These are phyloP conservation scores for Globisporangium ultimum DNA, from an alignment of 352 stramenopile genomes.

Conservation along the genomic window DNA sequence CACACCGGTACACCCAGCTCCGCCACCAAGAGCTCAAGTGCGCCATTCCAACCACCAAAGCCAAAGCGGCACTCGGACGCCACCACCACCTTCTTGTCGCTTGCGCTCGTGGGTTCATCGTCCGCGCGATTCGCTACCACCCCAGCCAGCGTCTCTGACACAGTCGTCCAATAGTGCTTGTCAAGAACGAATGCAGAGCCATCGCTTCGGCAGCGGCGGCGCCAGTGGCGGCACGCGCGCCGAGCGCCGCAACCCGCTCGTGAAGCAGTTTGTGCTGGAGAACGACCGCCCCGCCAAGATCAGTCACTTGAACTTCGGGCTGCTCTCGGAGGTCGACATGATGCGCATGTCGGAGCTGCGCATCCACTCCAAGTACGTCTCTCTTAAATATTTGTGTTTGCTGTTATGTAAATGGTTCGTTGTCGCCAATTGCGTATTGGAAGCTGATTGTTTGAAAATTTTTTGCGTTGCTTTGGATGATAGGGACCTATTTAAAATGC, in stretches of 20 bases:
- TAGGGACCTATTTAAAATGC: slow-evolving; percentile 97
- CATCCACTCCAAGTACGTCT: slow-evolving; percentile 77
- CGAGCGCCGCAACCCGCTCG: slow-evolving; percentile 80
- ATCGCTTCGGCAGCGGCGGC: slow-evolving; percentile 18
- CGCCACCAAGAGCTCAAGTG: no score
- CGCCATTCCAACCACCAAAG: no score
- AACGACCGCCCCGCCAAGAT: slow-evolving; percentile 93
- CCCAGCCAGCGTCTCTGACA: neutral
- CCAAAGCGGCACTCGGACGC: no score
- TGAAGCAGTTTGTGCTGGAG: slow-evolving; percentile 88
- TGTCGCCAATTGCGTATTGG: neutral
- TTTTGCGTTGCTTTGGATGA: slow-evolving; percentile 12
- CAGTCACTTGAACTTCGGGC: slow-evolving; percentile 96
- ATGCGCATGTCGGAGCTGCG: slow-evolving; percentile 94
- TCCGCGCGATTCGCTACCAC: no score
- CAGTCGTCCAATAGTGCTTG: neutral
- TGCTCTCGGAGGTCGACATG: slow-evolving; percentile 96
- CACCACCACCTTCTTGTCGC: no score
- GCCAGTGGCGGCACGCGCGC: slow-evolving; percentile 20
- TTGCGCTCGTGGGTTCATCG: no score
- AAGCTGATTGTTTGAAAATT: neutral
- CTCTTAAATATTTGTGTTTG: neutral
- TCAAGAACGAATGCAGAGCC: slow-evolving; percentile 28
- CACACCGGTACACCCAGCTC: neutral
- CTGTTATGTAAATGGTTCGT: neutral